Conservation (phyloP, 768 basidiomycete genomes). For the Pleurotus giganteus region DNA sequence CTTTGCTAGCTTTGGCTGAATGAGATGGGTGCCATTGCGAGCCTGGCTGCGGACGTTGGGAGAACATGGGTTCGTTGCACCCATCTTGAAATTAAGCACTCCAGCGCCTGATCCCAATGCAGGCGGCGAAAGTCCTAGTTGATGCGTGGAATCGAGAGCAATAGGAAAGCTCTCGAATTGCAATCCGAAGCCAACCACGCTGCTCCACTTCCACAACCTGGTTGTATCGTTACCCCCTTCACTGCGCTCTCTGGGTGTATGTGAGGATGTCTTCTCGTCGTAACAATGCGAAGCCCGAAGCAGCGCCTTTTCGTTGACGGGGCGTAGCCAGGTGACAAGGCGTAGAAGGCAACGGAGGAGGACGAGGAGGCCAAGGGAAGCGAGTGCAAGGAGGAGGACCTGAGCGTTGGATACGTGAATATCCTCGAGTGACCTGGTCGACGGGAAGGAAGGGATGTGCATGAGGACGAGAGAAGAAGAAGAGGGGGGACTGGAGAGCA, state of each 20-base stretch:
- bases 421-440: slow-evolving; percentile 9
- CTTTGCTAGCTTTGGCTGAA: slow-evolving; percentile 17
- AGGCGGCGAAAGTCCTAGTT: slow-evolving; percentile 15
- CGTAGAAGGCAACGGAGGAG: slow-evolving; percentile 14
- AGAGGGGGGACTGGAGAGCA: background rate
- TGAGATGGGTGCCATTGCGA: background rate
- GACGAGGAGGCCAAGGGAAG: slow-evolving; percentile 22
- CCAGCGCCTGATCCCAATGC: slow-evolving; percentile 18
- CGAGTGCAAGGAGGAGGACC: slow-evolving; percentile 22
- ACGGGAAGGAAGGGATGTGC: slow-evolving; percentile 9
- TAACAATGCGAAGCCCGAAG: slow-evolving; percentile 12
- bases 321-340: slow-evolving; percentile 13
- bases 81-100: slow-evolving; percentile 1
- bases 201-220: slow-evolving; percentile 21
- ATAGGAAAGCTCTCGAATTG: slow-evolving; percentile 25
- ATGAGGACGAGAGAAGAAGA: background rate
- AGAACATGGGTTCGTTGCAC: background rate
- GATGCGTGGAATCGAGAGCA: slow-evolving; percentile 17
- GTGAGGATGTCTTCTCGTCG: slow-evolving; percentile 15
- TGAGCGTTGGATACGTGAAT: slow-evolving; percentile 3
- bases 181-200: slow-evolving; percentile 14
- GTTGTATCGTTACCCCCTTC: background rate
- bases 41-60: background rate
- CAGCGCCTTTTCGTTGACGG: slow-evolving; percentile 6
- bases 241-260: slow-evolving; percentile 2